Percentiles rank a stretch among this genome's conserved stretches.
Conservation (phyloP, 2,329 filamentous ascomycete species). For the Botrytis fabae region DNA sequence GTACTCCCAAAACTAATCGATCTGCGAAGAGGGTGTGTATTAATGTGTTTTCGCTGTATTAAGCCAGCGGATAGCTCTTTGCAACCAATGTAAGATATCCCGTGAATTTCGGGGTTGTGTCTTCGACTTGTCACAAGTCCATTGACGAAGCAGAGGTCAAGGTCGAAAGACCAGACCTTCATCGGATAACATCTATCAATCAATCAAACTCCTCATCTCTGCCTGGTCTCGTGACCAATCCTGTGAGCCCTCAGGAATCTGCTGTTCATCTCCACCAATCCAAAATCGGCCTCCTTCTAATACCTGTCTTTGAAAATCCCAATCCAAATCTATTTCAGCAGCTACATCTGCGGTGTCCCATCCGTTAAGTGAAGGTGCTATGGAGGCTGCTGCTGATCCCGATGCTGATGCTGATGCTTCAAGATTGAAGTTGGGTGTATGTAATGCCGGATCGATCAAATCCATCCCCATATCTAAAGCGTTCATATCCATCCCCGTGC, state of each 20-base stretch:
- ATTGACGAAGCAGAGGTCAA: neutral
- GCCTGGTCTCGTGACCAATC: constrained; percentile 26
- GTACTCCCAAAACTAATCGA: neutral
- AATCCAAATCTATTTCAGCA: constrained; percentile 31
- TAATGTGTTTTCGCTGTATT: neutral
- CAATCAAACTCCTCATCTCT: constrained; percentile 40
- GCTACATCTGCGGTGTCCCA: neutral
- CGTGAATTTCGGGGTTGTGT: neutral
- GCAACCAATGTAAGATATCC: neutral
- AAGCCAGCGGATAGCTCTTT: neutral
- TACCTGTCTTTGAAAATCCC: constrained; percentile 35
- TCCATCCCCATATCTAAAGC: constrained; percentile 1
- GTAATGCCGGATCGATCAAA: constrained; percentile 19
- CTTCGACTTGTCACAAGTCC: neutral
- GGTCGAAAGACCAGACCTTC: neutral
- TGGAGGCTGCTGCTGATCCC: neutral
- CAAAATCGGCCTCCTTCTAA: constrained; percentile 35
- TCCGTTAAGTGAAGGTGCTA: constrained; percentile 13
- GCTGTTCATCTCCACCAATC: constrained; percentile 31
- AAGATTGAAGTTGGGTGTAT: neutral
- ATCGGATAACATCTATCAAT: neutral
- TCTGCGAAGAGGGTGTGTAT: no score
- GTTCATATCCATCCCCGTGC: neutral
- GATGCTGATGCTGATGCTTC: neutral
- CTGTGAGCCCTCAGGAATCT: constrained; percentile 3